These are phyloP conservation scores for Phylloporus rhodoxanthus DNA, from an alignment of 768 basidiomycete genomes.

Conservation along the genomic window DNA sequence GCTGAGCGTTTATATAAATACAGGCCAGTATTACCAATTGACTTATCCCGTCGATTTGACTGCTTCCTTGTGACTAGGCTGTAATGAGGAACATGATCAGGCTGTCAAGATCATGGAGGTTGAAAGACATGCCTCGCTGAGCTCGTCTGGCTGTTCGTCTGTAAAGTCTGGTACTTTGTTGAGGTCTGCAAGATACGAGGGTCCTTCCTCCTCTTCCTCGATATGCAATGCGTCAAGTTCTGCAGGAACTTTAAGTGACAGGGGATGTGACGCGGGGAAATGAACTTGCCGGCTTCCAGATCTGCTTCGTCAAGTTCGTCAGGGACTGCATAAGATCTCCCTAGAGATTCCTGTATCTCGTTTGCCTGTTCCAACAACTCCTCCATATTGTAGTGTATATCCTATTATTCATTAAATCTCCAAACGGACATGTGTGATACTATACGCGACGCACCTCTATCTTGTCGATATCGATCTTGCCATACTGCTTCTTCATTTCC, in stretches of 20 bases:
- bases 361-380: conserved; percentile 95
- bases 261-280: not conserved
- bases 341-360: conserved; percentile 93
- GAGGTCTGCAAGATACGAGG: conserved; percentile 82
- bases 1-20: conserved; percentile 9
- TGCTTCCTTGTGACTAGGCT: conserved; percentile 50
- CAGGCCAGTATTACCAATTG: conserved; percentile 9
- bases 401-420: conserved; percentile 41
- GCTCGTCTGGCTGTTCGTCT: conserved; percentile 77
- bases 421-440: not conserved
- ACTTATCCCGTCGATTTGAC: conserved; percentile 43
- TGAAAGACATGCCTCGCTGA: conserved; percentile 45
- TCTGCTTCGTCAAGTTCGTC: conserved; percentile 98
- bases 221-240: conserved; percentile 92
- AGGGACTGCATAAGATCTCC: conserved; percentile 90
- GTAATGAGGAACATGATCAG: conserved; percentile 4
- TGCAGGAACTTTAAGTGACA: conserved; percentile 28
- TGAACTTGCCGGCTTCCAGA: conserved; percentile 78
- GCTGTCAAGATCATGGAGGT: not conserved
- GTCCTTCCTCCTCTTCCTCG: conserved; percentile 86
- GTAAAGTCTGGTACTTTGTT: conserved; percentile 89
- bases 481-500: conserved; percentile 94
- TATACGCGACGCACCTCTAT: conserved; percentile 67
- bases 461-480: conserved; percentile 95
- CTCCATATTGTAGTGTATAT: conserved; percentile 97